These are phyloP conservation scores for Fraxinus xanthoxyloides DNA, from an alignment of 305 asterid genomes.

Conservation along the genomic window DNA sequence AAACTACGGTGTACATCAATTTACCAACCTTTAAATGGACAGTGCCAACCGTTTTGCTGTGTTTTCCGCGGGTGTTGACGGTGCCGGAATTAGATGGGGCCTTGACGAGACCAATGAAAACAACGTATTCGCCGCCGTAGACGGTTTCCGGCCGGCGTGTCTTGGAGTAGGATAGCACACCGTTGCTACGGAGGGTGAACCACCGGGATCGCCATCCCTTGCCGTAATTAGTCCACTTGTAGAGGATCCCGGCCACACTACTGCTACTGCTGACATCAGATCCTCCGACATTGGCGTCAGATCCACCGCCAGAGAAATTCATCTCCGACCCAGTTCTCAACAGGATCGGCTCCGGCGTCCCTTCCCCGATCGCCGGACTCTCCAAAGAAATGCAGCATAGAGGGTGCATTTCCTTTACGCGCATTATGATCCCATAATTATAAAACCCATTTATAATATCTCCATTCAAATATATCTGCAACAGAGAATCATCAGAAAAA, in stretches of 20 bases:
- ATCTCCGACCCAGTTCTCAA: conserved; percentile 72
- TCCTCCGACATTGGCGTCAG: conserved; percentile 62
- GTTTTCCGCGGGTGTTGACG: conserved; percentile 41
- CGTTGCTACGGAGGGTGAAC: conserved; percentile 70
- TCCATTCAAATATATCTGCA: conserved; percentile 14
- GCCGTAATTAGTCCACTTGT: conserved; percentile 91
- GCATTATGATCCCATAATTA: conserved; percentile 40
- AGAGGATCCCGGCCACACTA: conserved; percentile 62
- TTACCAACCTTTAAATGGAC: conserved; percentile 73
- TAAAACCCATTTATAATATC: conserved; percentile 2
- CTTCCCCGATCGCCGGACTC: conserved; percentile 60
- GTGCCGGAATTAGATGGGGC: conserved; percentile 24
- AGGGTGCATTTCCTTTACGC: conserved; percentile 89
- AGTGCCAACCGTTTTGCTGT: conserved; percentile 55
- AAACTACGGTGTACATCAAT: neutral
- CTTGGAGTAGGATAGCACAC: conserved; percentile 73
- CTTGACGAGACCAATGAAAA: conserved; percentile 40
- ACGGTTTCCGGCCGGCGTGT: conserved; percentile 41
- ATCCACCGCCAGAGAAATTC: conserved; percentile 46
- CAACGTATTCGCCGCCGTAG: conserved; percentile 40
- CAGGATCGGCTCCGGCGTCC: conserved; percentile 65
- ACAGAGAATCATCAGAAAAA: conserved; percentile 21
- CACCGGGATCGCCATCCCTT: conserved; percentile 97
- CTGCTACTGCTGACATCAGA: conserved; percentile 45
- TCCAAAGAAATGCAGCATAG: conserved; percentile 84